Conservation (phyloP, 148 eudicot genomes). For the Vaccinium corymbosum region DNA sequence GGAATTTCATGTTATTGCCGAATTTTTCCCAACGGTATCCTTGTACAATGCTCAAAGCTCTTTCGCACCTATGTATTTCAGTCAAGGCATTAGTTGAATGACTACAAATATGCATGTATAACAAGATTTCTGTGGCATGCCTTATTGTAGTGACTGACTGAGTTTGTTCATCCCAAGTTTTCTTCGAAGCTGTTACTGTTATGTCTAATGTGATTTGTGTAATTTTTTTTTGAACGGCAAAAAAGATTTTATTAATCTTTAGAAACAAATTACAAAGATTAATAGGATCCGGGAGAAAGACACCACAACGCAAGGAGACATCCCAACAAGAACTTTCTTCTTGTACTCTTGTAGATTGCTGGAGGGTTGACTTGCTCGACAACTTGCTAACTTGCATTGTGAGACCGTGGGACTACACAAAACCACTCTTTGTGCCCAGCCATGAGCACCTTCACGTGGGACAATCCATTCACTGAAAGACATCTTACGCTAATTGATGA, state of each 20-base stretch:
- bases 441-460: slow-evolving; percentile 92
- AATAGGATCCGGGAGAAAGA: too few relatives aligned
- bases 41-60: not conserved
- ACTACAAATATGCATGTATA: not conserved
- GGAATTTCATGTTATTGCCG: too few relatives aligned
- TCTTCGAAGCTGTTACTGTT: too few relatives aligned
- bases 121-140: not conserved
- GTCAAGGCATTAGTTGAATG: not conserved
- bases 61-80: not conserved
- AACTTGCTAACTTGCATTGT: slow-evolving; percentile 81
- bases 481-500: slow-evolving; percentile 73
- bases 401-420: slow-evolving; percentile 88
- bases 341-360: slow-evolving; percentile 51
- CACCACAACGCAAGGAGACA: too few relatives aligned
- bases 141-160: not conserved
- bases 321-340: not conserved
- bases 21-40: too few relatives aligned
- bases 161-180: not conserved
- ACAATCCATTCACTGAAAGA: slow-evolving; percentile 78
- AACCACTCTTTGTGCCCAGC: slow-evolving; percentile 89
- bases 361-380: slow-evolving; percentile 70
- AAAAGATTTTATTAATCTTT: too few relatives aligned
- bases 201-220: too few relatives aligned
- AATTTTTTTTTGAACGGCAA: too few relatives aligned
- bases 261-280: too few relatives aligned